A percentile compares a stretch with the other conserved stretches of the same genome.
Conservation (phyloP, 148 eudicot species). For the Pharnaceum exiguum region DNA sequence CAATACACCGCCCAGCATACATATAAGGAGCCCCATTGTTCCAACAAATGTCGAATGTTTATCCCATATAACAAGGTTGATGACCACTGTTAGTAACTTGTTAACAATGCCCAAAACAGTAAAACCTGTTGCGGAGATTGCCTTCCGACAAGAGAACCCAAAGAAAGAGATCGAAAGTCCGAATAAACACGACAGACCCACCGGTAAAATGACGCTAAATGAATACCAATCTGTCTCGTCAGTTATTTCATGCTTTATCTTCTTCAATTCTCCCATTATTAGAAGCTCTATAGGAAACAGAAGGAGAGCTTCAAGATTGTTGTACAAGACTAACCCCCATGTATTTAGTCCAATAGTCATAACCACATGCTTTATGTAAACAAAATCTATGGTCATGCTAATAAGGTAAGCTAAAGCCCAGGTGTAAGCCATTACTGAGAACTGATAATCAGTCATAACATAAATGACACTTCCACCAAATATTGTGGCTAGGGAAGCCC, state of each 20-base stretch:
- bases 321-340: slow-evolving; percentile 97
- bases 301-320: slow-evolving; percentile 90
- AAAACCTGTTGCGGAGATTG: slow-evolving; percentile 94
- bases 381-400: slow-evolving; percentile 96
- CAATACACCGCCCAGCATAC: slow-evolving; percentile 89
- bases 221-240: slow-evolving; percentile 87
- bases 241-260: slow-evolving; percentile 73
- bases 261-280: slow-evolving; percentile 94
- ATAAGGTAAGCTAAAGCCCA: slow-evolving; percentile 96
- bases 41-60: slow-evolving; percentile 85
- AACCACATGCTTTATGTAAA: slow-evolving; percentile 95
- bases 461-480: slow-evolving; percentile 89
- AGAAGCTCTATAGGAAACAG: slow-evolving; percentile 88
- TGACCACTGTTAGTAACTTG: slow-evolving; percentile 83
- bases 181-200: slow-evolving; percentile 82
- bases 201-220: slow-evolving; percentile 72
- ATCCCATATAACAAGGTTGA: slow-evolving; percentile 86
- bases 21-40: slow-evolving; percentile 80
- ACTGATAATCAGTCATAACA: slow-evolving; percentile 89
- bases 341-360: slow-evolving; percentile 93
- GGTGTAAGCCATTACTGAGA: slow-evolving; percentile 76
- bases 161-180: slow-evolving; percentile 94
- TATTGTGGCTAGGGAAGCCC: slow-evolving; percentile 81
- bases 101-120: slow-evolving; percentile 95
- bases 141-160: slow-evolving; percentile 91